These are phyloP conservation scores for Glonium stellatum DNA, from an alignment of 495 filamentous ascomycete species.

Conservation along the genomic window DNA sequence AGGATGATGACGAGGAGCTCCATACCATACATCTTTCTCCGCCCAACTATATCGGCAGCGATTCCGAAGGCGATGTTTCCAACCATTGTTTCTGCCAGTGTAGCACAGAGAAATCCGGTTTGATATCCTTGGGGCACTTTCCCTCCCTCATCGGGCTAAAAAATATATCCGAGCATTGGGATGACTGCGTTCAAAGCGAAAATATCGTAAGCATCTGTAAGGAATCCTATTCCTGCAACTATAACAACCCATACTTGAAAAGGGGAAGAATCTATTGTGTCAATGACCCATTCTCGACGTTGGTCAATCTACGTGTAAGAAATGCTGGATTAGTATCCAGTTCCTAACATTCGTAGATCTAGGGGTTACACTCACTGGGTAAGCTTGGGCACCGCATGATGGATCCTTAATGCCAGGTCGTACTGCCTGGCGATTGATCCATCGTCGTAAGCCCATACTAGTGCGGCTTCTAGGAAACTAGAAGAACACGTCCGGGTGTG, in stretches of 20 bases:
- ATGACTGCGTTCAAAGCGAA: constrained; percentile 22
- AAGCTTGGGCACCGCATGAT: constrained; percentile 15
- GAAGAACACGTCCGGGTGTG: too few relatives aligned
- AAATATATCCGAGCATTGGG: constrained; percentile 22
- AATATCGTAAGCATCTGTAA: constrained; percentile 21
- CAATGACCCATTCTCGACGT: constrained; percentile 19
- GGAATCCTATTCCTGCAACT: constrained; percentile 22
- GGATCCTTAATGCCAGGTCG: constrained; percentile 15
- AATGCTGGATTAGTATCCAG: too few relatives aligned
- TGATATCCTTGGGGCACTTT: constrained; percentile 11
- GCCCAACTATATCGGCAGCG: constrained; percentile 18
- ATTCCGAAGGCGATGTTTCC: constrained; percentile 22
- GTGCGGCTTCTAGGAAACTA: too few relatives aligned
- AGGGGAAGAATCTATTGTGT: constrained; percentile 21
- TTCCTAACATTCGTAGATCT: too few relatives aligned
- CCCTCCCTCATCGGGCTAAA: constrained; percentile 13
- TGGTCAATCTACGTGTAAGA: constrained; percentile 15
- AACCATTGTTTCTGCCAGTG: constrained; percentile 23
- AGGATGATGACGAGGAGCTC: constrained; percentile 24
- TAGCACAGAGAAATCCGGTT: constrained; percentile 17
- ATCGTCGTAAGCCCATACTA: constrained; percentile 21
- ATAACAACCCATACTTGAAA: constrained; percentile 26
- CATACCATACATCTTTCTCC: constrained; percentile 24
- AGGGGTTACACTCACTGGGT: constrained; percentile 20
- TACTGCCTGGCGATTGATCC: constrained; percentile 16